Conservation (phyloP, 164 flowering plant genomes). For the Sedum album region DNA sequence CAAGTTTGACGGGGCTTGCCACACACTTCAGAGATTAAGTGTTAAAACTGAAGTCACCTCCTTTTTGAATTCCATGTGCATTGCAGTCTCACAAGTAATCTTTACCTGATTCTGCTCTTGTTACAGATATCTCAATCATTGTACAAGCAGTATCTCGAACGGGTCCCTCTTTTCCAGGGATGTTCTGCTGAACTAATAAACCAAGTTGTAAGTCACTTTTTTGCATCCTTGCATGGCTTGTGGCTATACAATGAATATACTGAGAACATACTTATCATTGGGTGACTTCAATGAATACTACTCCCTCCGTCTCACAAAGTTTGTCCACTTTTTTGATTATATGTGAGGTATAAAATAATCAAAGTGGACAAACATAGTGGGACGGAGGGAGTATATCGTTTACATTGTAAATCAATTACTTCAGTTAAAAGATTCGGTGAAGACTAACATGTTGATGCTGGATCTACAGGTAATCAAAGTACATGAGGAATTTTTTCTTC, state of each 20-base stretch:
- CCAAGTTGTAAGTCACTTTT: constrained; percentile 64
- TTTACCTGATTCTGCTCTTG: neutral
- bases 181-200: constrained; percentile 74
- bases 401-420: neutral
- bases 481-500: constrained; percentile 44
- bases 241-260: no score
- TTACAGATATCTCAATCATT: constrained; percentile 78
- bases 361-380: no score
- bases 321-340: no score
- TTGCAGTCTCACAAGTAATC: neutral
- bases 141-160: constrained; percentile 47
- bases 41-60: no score
- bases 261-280: no score
- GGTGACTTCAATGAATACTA: no score
- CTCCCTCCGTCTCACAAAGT: no score
- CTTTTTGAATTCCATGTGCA: no score
- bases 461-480: constrained; percentile 44
- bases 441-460: neutral
- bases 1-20: no score
- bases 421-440: neutral
- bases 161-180: constrained; percentile 63
- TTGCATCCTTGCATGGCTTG: neutral
- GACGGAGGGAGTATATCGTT: no score
- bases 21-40: no score
- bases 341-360: no score